Percentiles rank a stretch among this genome's conserved stretches.
Evolutionary conservation across 148 eudicot genomes (phyloP).

Genomic region (Vaccinium macrocarpon): DNA sequence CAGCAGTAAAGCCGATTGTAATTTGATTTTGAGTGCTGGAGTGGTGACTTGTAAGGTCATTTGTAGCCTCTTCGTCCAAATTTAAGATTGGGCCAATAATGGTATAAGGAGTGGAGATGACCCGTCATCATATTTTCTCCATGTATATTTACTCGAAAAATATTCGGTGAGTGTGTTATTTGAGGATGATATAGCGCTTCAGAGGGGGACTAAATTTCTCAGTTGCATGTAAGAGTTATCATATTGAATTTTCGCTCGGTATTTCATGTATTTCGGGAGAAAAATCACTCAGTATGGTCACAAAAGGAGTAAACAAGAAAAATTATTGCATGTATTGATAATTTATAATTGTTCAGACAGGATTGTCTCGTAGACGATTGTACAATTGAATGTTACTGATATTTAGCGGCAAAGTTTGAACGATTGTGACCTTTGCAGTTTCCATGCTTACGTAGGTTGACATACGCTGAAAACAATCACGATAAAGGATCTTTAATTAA

Average conservation of each 20-base stretch:
- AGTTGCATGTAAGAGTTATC: not conserved
- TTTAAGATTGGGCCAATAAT: not conserved
- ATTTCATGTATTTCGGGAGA: not conserved
- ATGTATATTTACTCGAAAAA: not conserved
- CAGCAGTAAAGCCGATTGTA: not conserved
- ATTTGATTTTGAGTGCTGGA: not conserved
- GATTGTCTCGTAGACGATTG: not conserved
- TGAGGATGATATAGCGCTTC: not conserved
- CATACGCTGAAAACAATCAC: conserved; percentile 39
- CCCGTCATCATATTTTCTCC: not conserved
- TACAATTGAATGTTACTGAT: not conserved
- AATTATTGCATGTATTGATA: not conserved
- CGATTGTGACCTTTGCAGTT: conserved; percentile 9
- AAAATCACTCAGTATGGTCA: not conserved
- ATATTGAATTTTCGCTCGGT: not conserved
- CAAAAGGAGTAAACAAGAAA: not conserved
- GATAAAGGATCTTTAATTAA: conserved; percentile 37
- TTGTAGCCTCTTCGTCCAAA: not conserved
- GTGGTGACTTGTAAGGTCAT: not conserved
- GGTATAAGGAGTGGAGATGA: not conserved
- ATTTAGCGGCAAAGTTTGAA: not conserved
- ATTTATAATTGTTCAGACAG: not conserved
- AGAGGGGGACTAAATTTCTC: not conserved
- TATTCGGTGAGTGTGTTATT: not conserved
- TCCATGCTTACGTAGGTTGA: conserved; percentile 37